Evolutionary conservation across 2,329 filamentous ascomycete species (phyloP).

Genomic region (Penicillium thymicola): DNA sequence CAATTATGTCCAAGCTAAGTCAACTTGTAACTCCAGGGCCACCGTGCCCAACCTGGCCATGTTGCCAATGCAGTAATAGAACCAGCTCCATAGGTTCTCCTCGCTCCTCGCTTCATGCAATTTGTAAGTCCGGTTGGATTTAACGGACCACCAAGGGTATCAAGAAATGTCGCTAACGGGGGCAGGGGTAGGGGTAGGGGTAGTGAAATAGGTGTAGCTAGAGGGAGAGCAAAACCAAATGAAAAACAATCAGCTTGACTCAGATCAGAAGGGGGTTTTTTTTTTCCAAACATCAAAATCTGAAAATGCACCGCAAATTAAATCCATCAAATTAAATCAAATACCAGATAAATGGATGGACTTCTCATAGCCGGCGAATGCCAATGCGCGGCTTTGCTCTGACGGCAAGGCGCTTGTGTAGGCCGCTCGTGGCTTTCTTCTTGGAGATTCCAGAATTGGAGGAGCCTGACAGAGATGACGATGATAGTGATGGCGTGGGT

Average conservation of each 20-base stretch:
- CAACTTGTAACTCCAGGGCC: neutral
- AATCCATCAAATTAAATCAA: neutral
- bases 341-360: neutral
- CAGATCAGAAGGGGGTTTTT: neutral
- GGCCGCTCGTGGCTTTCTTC: slow-evolving; percentile 18
- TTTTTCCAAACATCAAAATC: neutral
- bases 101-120: slow-evolving; percentile 4
- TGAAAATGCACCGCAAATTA: neutral
- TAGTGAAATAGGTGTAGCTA: neutral
- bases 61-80: neutral
- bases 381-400: slow-evolving; percentile 37
- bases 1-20: neutral
- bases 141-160: slow-evolving; percentile 7
- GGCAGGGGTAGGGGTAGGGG: neutral
- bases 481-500: neutral
- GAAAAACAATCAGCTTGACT: neutral
- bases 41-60: neutral
- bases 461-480: neutral
- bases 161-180: slow-evolving; percentile 7
- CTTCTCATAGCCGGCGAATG: slow-evolving; percentile 33
- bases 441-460: slow-evolving; percentile 16
- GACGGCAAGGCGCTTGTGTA: slow-evolving; percentile 24
- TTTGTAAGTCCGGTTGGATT: neutral
- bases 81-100: neutral
- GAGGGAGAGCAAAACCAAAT: neutral